A percentile compares a stretch with the other conserved stretches of the same genome.
phyloP scores from a whole-genome alignment of 805 yeast genomes.

The Spencermartinsiella europaea region DNA sequence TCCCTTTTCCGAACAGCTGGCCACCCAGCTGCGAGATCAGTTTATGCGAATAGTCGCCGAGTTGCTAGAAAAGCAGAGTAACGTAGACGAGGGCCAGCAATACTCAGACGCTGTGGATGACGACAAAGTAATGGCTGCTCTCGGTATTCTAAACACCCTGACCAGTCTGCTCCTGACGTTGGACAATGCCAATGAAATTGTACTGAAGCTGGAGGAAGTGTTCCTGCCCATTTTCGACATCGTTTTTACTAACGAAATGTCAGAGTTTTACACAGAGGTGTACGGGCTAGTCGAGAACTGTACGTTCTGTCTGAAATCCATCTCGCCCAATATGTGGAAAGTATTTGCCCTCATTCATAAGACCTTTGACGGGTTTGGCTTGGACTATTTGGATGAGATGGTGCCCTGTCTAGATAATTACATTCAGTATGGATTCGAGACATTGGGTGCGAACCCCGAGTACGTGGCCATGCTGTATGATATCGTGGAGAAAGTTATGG shows the following conservation, averaged over 20 bases:
- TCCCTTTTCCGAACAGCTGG: slow-evolving; percentile 79
- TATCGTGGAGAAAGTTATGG: slow-evolving; percentile 38
- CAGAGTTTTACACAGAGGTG: slow-evolving; percentile 70
- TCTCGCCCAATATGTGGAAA: slow-evolving; percentile 73
- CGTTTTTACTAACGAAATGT: slow-evolving; percentile 59
- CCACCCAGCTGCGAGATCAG: slow-evolving; percentile 55
- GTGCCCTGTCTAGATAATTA: slow-evolving; percentile 70
- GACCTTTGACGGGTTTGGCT: slow-evolving; percentile 37
- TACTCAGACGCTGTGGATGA: slow-evolving; percentile 40
- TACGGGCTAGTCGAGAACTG: slow-evolving; percentile 71
- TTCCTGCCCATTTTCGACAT: slow-evolving; percentile 64
- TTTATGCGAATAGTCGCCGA: slow-evolving; percentile 68
- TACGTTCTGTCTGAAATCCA: slow-evolving; percentile 52
- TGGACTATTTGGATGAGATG: slow-evolving; percentile 70
- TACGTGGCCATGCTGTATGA: slow-evolving; percentile 47
- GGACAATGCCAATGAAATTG: slow-evolving; percentile 70
- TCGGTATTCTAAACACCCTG: slow-evolving; percentile 76
- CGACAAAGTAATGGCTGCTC: slow-evolving; percentile 77
- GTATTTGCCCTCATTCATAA: slow-evolving; percentile 49
- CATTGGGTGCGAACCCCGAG: slow-evolving; percentile 42
- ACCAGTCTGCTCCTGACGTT: slow-evolving; percentile 75
- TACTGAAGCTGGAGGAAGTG: slow-evolving; percentile 58
- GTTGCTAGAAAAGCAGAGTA: slow-evolving; percentile 49
- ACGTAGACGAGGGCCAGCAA: slow-evolving; percentile 35
- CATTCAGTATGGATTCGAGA: slow-evolving; percentile 53